Conservation (phyloP, 768 basidiomycete genomes). For the Xanthoconium stramineum region DNA sequence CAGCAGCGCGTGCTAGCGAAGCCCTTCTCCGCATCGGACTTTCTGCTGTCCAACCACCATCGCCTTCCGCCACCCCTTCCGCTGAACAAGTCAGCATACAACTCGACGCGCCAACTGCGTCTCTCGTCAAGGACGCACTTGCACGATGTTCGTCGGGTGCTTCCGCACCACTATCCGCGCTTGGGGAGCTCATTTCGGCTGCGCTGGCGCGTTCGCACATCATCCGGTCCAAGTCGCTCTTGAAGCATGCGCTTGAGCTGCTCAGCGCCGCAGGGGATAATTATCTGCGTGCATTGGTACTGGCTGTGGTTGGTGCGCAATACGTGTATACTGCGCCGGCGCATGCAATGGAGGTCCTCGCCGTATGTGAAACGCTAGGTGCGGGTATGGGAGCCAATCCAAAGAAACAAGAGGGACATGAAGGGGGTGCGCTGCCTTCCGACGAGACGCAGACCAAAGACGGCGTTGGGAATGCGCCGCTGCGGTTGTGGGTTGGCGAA, state of each 20-base stretch:
- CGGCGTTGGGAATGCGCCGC: conserved; percentile 55
- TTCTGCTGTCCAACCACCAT: conserved; percentile 4
- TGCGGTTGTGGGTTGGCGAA: conserved; percentile 73
- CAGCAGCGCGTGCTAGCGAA: conserved; percentile 52
- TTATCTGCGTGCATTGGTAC: conserved; percentile 65
- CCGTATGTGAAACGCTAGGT: conserved; percentile 65
- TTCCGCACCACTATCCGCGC: conserved; percentile 17
- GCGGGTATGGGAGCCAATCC: conserved; percentile 57
- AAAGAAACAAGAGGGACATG: conserved; percentile 16
- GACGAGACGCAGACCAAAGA: conserved; percentile 22
- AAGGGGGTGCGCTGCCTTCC: background rate
- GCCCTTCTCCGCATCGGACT: conserved; percentile 50
- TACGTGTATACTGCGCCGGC: conserved; percentile 68
- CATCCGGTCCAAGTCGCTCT: conserved; percentile 35
- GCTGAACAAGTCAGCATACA: conserved; percentile 4
- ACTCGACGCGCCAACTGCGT: conserved; percentile 16
- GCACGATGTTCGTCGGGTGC: conserved; percentile 22
- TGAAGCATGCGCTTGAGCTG: conserved; percentile 58
- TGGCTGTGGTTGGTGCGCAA: conserved; percentile 66
- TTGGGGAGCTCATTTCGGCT: conserved; percentile 18
- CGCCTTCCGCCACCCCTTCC: background rate
- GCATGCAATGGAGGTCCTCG: conserved; percentile 65
- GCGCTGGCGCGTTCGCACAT: conserved; percentile 24
- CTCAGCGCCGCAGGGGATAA: conserved; percentile 64
- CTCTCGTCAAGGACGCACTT: conserved; percentile 27